phyloP scores from a whole-genome alignment of 2,329 filamentous ascomycete genomes.

The Penicillium concentricum region DNA sequence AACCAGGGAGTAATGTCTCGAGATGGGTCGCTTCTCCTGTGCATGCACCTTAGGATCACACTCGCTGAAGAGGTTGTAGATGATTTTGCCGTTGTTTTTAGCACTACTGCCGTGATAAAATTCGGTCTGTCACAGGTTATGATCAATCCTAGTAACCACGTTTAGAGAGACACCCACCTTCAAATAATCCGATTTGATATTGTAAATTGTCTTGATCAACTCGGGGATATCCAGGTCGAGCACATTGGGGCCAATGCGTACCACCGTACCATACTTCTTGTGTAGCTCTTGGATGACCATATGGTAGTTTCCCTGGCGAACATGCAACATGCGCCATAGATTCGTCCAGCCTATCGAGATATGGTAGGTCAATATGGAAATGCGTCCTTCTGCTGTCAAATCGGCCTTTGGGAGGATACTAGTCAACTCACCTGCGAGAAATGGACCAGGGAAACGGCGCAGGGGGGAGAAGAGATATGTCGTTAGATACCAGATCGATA shows the following conservation, averaged over 20 bases:
- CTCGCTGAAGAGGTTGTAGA: slow-evolving; percentile 42
- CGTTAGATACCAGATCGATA: slow-evolving; percentile 18
- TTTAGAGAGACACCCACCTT: slow-evolving; percentile 7
- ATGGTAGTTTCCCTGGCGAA: slow-evolving; percentile 26
- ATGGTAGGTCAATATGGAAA: background rate
- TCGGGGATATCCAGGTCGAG: slow-evolving; percentile 41
- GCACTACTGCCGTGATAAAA: slow-evolving; percentile 40
- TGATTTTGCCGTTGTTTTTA: slow-evolving; percentile 36
- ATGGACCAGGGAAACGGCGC: slow-evolving; percentile 20
- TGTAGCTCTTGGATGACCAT: slow-evolving; percentile 35
- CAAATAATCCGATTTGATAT: slow-evolving; percentile 30
- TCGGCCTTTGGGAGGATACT: background rate
- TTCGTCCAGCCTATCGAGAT: slow-evolving; percentile 33
- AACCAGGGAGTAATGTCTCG: slow-evolving; percentile 36
- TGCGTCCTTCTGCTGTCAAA: background rate
- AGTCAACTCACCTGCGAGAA: slow-evolving; percentile 18
- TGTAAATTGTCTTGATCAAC: slow-evolving; percentile 40
- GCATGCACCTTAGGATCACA: slow-evolving; percentile 35
- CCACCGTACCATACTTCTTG: slow-evolving; percentile 41
- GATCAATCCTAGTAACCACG: background rate
- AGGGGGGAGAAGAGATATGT: slow-evolving; percentile 20
- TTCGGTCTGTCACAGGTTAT: slow-evolving; percentile 30
- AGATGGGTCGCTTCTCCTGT: slow-evolving; percentile 39
- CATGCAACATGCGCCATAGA: slow-evolving; percentile 38
- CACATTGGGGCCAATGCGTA: slow-evolving; percentile 44